Conservation (phyloP, 148 eudicot species). For the Hydrangea macrophylla region DNA sequence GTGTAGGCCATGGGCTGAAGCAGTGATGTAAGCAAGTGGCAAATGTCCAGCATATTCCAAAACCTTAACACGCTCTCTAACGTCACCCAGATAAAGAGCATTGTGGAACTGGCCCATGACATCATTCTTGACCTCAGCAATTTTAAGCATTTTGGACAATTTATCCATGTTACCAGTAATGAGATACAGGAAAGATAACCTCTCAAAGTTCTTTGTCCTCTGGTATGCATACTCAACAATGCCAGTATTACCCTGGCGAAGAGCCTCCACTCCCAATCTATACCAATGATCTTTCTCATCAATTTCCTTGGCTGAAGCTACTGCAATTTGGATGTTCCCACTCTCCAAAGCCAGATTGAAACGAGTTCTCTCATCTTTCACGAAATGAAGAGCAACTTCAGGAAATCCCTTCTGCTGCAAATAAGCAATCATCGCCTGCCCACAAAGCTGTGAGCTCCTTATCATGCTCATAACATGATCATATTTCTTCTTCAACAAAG, state of each 20-base stretch:
- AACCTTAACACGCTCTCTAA: slow-evolving; percentile 64
- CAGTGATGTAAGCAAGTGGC: slow-evolving; percentile 72
- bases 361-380: slow-evolving; percentile 77
- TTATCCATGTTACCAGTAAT: slow-evolving; percentile 68
- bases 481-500: slow-evolving; percentile 59
- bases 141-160: slow-evolving; percentile 68
- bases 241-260: slow-evolving; percentile 79
- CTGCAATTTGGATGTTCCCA: slow-evolving; percentile 74
- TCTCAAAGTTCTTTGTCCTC: slow-evolving; percentile 73
- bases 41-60: slow-evolving; percentile 67
- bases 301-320: slow-evolving; percentile 79
- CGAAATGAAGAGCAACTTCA: slow-evolving; percentile 84
- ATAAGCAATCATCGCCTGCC: slow-evolving; percentile 88
- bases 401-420: slow-evolving; percentile 87
- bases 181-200: slow-evolving; percentile 69
- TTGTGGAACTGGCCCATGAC: slow-evolving; percentile 88
- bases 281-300: slow-evolving; percentile 88
- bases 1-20: slow-evolving; percentile 60
- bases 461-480: slow-evolving; percentile 89
- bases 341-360: slow-evolving; percentile 72
- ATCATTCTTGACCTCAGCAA: slow-evolving; percentile 73
- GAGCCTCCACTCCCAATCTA: slow-evolving; percentile 73
- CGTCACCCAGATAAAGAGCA: slow-evolving; percentile 71
- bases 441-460: slow-evolving; percentile 70
- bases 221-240: slow-evolving; percentile 82